phyloP scores from a whole-genome alignment of 2,329 filamentous ascomycete genomes.

The Chrysosporium queenslandicum region DNA sequence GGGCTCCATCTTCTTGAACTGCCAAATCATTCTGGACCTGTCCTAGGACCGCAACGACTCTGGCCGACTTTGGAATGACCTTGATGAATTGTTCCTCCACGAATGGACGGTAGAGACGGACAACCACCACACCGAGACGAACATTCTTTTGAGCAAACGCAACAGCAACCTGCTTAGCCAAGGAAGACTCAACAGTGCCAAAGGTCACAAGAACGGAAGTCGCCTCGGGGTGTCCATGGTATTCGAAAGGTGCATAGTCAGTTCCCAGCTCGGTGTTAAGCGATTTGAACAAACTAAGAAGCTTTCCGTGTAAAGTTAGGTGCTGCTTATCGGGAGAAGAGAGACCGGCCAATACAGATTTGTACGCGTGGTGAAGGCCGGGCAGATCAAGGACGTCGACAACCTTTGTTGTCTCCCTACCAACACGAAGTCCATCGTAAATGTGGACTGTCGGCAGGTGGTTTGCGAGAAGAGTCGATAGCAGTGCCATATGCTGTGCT shows the following conservation, averaged over 20 bases:
- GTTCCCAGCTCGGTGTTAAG: conserved; percentile 91
- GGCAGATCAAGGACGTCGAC: conserved; percentile 69
- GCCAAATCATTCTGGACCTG: conserved; percentile 68
- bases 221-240: conserved; percentile 69
- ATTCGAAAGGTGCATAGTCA: conserved; percentile 87
- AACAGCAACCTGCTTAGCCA: conserved; percentile 69
- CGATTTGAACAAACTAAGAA: conserved; percentile 58
- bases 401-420: conserved; percentile 69
- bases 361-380: conserved; percentile 59
- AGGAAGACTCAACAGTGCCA: conserved; percentile 78
- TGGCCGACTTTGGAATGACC: conserved; percentile 63
- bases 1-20: conserved; percentile 62
- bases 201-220: conserved; percentile 84
- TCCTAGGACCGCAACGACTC: conserved; percentile 73
- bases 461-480: conserved; percentile 69
- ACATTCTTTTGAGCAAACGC: conserved; percentile 61
- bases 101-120: conserved; percentile 90
- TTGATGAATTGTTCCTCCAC: conserved; percentile 88
- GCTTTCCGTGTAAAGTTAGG: conserved; percentile 60
- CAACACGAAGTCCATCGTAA: conserved; percentile 76
- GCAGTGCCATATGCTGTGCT: conserved; percentile 88
- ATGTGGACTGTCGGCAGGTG: conserved; percentile 76
- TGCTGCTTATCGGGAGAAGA: conserved; percentile 57
- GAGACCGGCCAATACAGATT: conserved; percentile 49
- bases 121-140: conserved; percentile 78